Evolutionary conservation across 2,329 filamentous ascomycete genomes (phyloP), one percentile per base, ranked within the genome.

Genomic region (Monosporascus cannonballus): DNA sequence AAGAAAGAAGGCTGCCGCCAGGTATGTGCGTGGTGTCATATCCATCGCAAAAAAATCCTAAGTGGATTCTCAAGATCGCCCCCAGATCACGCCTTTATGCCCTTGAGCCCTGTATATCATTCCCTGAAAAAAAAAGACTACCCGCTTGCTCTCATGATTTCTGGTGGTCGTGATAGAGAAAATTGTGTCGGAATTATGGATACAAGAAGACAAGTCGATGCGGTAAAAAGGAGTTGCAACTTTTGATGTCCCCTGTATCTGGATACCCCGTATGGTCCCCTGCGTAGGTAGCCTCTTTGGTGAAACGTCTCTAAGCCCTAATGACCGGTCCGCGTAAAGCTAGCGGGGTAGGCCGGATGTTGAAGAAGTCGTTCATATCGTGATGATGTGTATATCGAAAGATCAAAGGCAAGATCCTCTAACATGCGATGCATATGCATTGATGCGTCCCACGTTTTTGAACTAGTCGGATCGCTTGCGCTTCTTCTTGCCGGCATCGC

Each of bases 381-480:
- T 75, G 64, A 69, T 65, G 61, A 57, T 67, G 65, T 67, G 64
- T 72, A 63, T 55, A 56, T 51, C 22, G 52, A 54, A 49, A 65
- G 65, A 67, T 59, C 49, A 56, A 49, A 46, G 14, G 15, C 20
- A 41, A 20, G 18, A 36, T 47, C 27, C 9, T 34, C 11, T 34
- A 9, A 50, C 41, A 47, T 52, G 39, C 39, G 48, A 48, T 50
- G 52, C 39, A 42, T 48, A 49, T n/a, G 14, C 14, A 14, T 14
- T 25, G 22, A 25, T 22, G 22, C 14, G 9, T 15, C n/a, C 24
- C 17, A n/a, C 30, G 24, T 9, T 8, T 45, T 20, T 50, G 36
- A 51, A 64, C 73, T 76, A 87, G 54, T 85, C 81, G 41, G 80
- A 80, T 68, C 89, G 85, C 83, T 86, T 89, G 72, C 85, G 80